Base-by-base conservation (phyloP, 179 eudicot genomes). In the Camellia oleifera region DNA sequence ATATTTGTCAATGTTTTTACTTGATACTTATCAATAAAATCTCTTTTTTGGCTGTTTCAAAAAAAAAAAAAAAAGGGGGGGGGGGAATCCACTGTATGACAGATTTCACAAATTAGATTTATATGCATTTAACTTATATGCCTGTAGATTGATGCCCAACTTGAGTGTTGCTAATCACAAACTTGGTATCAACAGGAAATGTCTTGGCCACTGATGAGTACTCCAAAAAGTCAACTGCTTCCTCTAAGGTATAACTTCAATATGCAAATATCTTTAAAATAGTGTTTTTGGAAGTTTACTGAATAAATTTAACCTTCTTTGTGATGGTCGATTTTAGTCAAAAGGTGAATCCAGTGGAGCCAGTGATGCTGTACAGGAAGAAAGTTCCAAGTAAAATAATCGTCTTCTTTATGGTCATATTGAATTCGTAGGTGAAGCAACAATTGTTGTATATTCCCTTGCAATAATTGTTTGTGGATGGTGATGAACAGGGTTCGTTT, bases 361-460 rank as follows among this genome's bases (percentile, higher is more conserved):
- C 77, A 77, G 69, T 84, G 91, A 86, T 83, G 83, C 82, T 78
- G 77, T 66, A n/a, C 80, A 82, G 48, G 92, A 90, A 85, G 94
- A 92, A 87, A 91, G 84, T 82, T 87, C 94, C 32, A 94, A 88
- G 98, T 92, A 86, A 85, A 80, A 26, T 15, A 20, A 1, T 57
- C 50, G 3, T 76, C 57, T 45, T 80, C 18, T 48, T 18, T 62
- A 81, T 68, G 62, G 26, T 75, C 69, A 50, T 50, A 32, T 67
- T 11, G 44, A 44, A 11, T 20, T 20, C 23, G 23, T 44, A 71
- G n/a, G 12, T 63, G 60, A 76, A 75, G 50, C 53, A 7, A 57
- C 23, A 10, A 8, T 58, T 1, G 6, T 68, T 20, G 12, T 50
- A 52, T 70, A 14, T 62, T 76, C 32, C 0, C 54, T 44, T 48